Evolutionary conservation across 2,329 filamentous ascomycete genomes (phyloP), one percentile per base, ranked within the genome.

Genomic region (Cladosporium sp.): DNA sequence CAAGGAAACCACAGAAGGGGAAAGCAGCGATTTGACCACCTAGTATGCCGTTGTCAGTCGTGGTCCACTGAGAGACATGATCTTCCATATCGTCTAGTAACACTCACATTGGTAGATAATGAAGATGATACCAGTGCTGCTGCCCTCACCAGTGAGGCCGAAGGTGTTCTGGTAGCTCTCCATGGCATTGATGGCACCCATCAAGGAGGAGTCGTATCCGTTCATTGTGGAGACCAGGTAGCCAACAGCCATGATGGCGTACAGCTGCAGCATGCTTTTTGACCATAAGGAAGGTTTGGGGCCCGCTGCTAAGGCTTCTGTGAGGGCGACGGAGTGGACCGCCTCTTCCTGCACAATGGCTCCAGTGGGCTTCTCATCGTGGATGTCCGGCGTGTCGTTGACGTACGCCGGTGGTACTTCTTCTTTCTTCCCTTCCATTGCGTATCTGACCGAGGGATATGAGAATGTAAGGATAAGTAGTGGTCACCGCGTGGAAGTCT

Each of bases 121-220:
- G 66, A 73, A 73, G 58, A 84, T 81, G 67, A 84, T 83, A 47
- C 83, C 83, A 0, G 82, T 82, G 52, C 78, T 80, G 34, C 81
- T 81, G 7, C 83, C 84, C 11, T 77, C 79, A 12, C 82, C 82
- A 26, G 75, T 75, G n/a, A 86, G 74, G 0, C 75, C 80, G 65
- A 86, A 86, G 4, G 80, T 83, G 0, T 75, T 67, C 64, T 85
- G 84, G 70, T 85, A 87, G 1, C 80, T 74, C 0, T 77, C 59
- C 80, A 86, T 85, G 57, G 83, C 83, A 67, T 86, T 85, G 67
- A 87, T 84, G 5, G 81, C 79, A n/a, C 79, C 79, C 78, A 80
- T 80, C 34, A 80, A 71, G 8, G 74, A 77, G 4, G 72, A 75
- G 59, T 79, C 78, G 59, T 69, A 72, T 24, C 68, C 70, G 60